A percentile compares a stretch with the other conserved stretches of the same genome.
Evolutionary conservation across 306 rosid species (phyloP).

Genomic region (Cotoneaster glaucophyllus): DNA sequence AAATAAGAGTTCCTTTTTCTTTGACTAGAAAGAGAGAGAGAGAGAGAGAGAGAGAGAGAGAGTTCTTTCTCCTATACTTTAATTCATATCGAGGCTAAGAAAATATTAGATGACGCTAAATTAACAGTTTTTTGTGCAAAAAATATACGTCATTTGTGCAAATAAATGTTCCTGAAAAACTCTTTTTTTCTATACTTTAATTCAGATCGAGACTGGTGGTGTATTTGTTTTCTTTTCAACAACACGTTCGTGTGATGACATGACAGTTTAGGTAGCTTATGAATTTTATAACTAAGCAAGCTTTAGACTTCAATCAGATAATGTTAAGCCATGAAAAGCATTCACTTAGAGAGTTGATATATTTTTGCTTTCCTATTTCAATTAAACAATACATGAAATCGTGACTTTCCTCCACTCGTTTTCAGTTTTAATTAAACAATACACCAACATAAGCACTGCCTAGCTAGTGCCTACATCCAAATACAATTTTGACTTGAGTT

Average conservation of each 20-base stretch:
- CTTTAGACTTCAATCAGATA: neutral
- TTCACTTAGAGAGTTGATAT: neutral
- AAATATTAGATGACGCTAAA: neutral
- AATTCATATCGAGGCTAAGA: no score
- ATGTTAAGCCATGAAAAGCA: neutral
- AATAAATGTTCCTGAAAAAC: neutral
- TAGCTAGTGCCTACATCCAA: neutral
- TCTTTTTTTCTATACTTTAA: neutral
- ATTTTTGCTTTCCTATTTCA: neutral
- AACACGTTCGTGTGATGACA: neutral
- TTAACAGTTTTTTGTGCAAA: neutral
- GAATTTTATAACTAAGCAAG: neutral
- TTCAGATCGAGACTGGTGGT: no score
- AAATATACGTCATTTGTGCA: neutral
- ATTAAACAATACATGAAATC: neutral
- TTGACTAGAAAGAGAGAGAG: no score
- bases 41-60: no score
- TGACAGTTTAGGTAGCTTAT: neutral
- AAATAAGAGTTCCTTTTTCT: no score
- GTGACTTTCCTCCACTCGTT: neutral
- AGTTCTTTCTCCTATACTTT: no score
- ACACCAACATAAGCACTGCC: neutral
- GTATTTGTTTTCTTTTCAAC: neutral
- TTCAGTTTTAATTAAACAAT: no score
- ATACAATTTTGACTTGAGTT: neutral